phyloP scores from a whole-genome alignment of 2,329 filamentous ascomycete species.

The Scolecobasidium constrictum region DNA sequence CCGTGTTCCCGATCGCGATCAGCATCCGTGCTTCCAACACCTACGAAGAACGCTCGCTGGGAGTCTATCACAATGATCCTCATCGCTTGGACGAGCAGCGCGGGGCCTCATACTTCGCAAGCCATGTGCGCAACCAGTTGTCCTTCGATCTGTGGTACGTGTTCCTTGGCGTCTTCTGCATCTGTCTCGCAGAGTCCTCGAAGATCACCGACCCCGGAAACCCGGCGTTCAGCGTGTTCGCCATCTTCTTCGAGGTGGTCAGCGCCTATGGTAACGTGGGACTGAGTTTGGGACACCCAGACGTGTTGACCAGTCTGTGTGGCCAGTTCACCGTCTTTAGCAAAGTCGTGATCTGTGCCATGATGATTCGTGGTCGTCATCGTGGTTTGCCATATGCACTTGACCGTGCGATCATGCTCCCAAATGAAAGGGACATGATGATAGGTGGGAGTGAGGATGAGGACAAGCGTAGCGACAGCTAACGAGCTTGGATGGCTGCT shows the following conservation, averaged over 20 bases:
- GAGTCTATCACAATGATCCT: slow-evolving; percentile 40
- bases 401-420: slow-evolving; percentile 34
- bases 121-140: slow-evolving; percentile 34
- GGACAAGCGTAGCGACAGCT: too few species aligned
- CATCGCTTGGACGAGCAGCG: slow-evolving; percentile 14
- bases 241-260: slow-evolving; percentile 35
- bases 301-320: slow-evolving; percentile 33
- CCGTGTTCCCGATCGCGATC: slow-evolving; percentile 50
- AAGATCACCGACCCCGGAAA: slow-evolving; percentile 23
- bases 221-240: slow-evolving; percentile 30
- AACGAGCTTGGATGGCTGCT: too few species aligned
- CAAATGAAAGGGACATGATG: too few species aligned
- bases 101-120: slow-evolving; percentile 30
- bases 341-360: slow-evolving; percentile 43
- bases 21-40: slow-evolving; percentile 46
- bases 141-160: slow-evolving; percentile 36
- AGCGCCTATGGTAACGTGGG: slow-evolving; percentile 28
- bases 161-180: slow-evolving; percentile 32
- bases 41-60: slow-evolving; percentile 51
- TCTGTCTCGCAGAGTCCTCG: slow-evolving; percentile 36
- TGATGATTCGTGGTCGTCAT: slow-evolving; percentile 47
- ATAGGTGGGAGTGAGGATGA: too few species aligned
- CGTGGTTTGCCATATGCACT: slow-evolving; percentile 44
- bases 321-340: slow-evolving; percentile 38
- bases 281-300: slow-evolving; percentile 34